These are phyloP conservation scores for Echium plantagineum DNA, from an alignment of 257 asterid species.

Conservation along the genomic window DNA sequence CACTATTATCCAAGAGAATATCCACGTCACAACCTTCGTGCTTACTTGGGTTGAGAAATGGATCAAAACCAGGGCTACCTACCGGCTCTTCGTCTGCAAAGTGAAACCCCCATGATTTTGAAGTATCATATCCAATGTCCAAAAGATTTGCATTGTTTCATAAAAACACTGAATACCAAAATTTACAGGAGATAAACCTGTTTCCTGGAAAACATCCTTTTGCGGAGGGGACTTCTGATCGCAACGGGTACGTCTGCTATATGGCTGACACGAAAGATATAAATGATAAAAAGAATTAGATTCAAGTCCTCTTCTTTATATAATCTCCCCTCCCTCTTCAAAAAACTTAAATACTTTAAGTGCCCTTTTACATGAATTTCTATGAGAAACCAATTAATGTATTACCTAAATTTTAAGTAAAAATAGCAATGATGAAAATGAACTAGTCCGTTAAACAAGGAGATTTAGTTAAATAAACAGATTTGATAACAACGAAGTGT, in stretches of 20 bases:
- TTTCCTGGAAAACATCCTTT: conserved; percentile 87
- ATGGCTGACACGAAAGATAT: conserved; percentile 33
- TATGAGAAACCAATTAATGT: too few species aligned
- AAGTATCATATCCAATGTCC: background rate
- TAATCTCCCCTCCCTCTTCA: too few species aligned
- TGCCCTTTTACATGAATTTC: too few species aligned
- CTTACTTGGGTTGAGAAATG: conserved; percentile 9
- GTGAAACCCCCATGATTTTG: background rate
- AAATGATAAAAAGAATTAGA: too few species aligned
- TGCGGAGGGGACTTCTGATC: conserved; percentile 61
- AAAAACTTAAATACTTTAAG: too few species aligned
- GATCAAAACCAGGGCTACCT: background rate
- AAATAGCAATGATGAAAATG: too few species aligned
- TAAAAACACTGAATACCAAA: conserved; percentile 19
- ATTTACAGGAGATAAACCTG: conserved; percentile 76
- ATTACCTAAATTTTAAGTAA: too few species aligned
- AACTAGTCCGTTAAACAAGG: too few species aligned
- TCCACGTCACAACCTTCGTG: conserved; percentile 2
- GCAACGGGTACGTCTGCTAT: conserved; percentile 70
- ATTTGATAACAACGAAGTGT: too few species aligned
- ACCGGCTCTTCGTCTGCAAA: background rate
- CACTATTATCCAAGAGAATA: conserved; percentile 10
- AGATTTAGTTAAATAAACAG: too few species aligned
- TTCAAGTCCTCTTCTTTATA: too few species aligned
- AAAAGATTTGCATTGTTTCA: too few species aligned